These are phyloP conservation scores for Cantharellus cinnabarinus DNA, from an alignment of 768 basidiomycete species.

Conservation along the genomic window DNA sequence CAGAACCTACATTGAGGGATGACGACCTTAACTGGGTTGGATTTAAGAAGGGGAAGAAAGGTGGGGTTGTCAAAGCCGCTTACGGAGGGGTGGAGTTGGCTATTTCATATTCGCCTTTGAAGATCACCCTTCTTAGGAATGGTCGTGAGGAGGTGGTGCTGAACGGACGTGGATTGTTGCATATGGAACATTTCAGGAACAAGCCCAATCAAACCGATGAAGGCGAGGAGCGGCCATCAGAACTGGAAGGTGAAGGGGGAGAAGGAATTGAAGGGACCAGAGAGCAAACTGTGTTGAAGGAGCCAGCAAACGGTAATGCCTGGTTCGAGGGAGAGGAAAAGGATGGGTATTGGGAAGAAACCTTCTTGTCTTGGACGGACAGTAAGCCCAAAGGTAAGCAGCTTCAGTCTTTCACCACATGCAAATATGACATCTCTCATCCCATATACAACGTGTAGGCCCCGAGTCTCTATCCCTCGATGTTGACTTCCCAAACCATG, in stretches of 20 bases:
- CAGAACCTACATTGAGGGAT: conserved; percentile 35
- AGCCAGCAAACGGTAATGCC: conserved; percentile 12
- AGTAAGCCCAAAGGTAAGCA: conserved; percentile 78
- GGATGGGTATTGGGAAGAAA: conserved; percentile 80
- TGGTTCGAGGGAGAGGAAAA: conserved; percentile 86
- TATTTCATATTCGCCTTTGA: conserved; percentile 57
- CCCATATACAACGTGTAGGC: conserved; percentile 26
- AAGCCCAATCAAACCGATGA: conserved; percentile 21
- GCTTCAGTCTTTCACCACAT: not conserved
- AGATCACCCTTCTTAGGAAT: conserved; percentile 45
- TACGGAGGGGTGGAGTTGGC: conserved; percentile 38
- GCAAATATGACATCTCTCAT: not conserved
- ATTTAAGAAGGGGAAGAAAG: conserved; percentile 31
- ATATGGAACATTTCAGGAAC: conserved; percentile 85
- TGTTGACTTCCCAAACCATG: conserved; percentile 79
- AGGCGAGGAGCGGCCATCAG: conserved; percentile 10
- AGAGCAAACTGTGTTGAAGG: conserved; percentile 23
- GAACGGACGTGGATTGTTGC: conserved; percentile 75
- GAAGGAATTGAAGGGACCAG: conserved; percentile 16
- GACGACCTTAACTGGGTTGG: not conserved
- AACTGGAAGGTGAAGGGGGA: conserved; percentile 12
- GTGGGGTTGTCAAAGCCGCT: conserved; percentile 25
- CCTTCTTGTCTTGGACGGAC: conserved; percentile 72
- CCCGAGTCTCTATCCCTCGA: conserved; percentile 89
- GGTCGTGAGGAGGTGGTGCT: conserved; percentile 73